Evolutionary conservation across 2,329 filamentous ascomycete genomes (phyloP), one percentile per base, ranked within the genome.

Genomic region (Phialocephala subalpina): DNA sequence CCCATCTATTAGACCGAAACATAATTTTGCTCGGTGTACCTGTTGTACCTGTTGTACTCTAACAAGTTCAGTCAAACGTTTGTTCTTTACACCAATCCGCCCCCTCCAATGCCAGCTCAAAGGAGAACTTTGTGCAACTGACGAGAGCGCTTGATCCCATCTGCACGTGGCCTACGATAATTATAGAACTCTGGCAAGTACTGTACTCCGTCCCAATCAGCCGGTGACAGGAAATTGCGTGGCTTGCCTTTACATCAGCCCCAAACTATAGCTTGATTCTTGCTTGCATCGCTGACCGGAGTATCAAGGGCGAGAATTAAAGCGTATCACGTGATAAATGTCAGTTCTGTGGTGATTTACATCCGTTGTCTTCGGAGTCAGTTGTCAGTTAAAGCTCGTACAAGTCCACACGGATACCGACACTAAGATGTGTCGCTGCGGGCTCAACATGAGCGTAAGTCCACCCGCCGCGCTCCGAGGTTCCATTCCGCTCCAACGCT

Each of bases 161-260:
- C 3, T 49, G 20, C 45, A 49, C 45, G 45, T 49, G 45, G 45
- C 12, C n/a, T 22, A 12, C 45, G 45, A 49, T 49, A 49, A 49
- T 9, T 49, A 49, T 49, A 49, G 45, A 49, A 22, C 11, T 7
- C 20, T n/a, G 45, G 45, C 14, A 25, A 49, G 45, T 49, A 12
- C 20, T 25, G 45, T 49, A 12, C 20, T 25, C 4, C 45, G 45
- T 25, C 45, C n/a, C 45, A 6, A 49, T 49, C 7, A 49, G n/a
- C 45, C 45, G 45, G 45, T 11, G 45, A 25, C 6, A 47, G 9
- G 18, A 11, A 2, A 49, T 25, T 49, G n/a, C n/a, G n/a, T 49
- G n/a, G 45, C 45, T 25, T n/a, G 45, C 45, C 2, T 49, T 49
- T 4, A 49, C 22, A 22, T 49, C 45, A 49, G 45, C 45, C n/a